Base-by-base conservation (phyloP, 495 filamentous ascomycete genomes). In the Baudoinia panamericana region DNA sequence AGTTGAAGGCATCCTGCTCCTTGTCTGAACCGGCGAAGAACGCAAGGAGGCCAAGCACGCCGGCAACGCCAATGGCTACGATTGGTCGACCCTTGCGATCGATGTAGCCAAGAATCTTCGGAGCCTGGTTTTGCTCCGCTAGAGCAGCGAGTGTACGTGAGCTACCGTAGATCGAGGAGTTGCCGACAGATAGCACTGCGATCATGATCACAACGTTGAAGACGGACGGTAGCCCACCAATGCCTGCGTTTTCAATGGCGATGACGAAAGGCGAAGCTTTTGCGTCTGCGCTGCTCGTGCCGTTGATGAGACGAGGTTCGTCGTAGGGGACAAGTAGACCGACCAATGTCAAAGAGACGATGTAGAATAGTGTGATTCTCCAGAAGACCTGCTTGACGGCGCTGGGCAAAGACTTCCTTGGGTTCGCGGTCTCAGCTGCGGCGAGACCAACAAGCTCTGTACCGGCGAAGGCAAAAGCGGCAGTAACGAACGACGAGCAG, bases 401-500 rank as follows among this genome's bases (percentile, higher is more conserved):
- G 4, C 51, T 56, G 4, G 66, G 66, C 2, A 69, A 43, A 8
- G 56, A 57, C 50, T 66, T 67, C 26, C 56, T 50, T 26, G 65
- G 65, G 37, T 68, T 62, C 25, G 55, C 56, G 7, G 65, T 57
- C 43, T 69, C 65, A 18, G 66, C 65, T 18, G 66, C 66, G 25
- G 66, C 64, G 18, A 69, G 52, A 43, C 66, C 67, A 20, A 58
- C 53, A 22, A 67, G 59, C 48, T 71, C 67, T 1, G 75, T 79
- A 26, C 78, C 78, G 17, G 64, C 66, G 54, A 80, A 80, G 27
- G 78, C 63, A 49, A 82, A 82, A 44, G 75, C 70, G 21, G 77
- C 76, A 8, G 72, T 70, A 30, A 78, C 73, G 58, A 80, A 77
- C 33, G 79, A 73, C 8, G 66, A 61, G 46, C 72, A 71, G 55